Conservation (phyloP, 1,284 basidiomycete species). For the Trametes versicolor region DNA sequence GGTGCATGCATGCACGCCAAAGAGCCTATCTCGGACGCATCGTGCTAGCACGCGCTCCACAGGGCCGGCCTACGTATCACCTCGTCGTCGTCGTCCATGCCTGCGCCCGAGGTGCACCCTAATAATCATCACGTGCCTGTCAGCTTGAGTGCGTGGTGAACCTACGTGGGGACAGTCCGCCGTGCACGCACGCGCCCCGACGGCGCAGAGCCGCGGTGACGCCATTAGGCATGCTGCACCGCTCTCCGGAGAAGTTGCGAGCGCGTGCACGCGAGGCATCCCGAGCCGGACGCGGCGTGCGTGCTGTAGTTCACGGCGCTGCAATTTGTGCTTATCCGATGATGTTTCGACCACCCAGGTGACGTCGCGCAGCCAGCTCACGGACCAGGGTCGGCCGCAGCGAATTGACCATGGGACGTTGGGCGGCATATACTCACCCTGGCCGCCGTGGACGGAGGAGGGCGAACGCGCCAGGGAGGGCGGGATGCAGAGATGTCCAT, state of each 20-base stretch:
- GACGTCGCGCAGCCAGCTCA: not conserved
- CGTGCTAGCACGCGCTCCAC: not conserved
- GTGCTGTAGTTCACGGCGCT: not conserved
- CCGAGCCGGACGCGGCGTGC: not conserved
- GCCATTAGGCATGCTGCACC: not conserved
- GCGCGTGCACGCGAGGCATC: not conserved
- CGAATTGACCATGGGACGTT: too few relatives aligned
- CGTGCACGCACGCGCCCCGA: too few relatives aligned
- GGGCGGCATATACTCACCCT: too few relatives aligned
- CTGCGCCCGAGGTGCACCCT: not conserved
- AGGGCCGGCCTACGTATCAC: not conserved
- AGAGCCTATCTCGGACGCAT: slow-evolving; percentile 1
- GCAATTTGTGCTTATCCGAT: not conserved
- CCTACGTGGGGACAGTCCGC: not conserved
- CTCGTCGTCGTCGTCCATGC: not conserved
- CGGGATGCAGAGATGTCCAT: slow-evolving; percentile 11
- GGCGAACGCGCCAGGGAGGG: not conserved
- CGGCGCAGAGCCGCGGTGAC: not conserved
- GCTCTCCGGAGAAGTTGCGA: not conserved
- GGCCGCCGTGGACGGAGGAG: not conserved
- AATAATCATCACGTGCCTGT: not conserved
- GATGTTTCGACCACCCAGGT: not conserved
- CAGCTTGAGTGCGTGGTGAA: not conserved
- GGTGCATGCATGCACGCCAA: slow-evolving; percentile 1
- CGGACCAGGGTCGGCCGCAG: not conserved